Evolutionary conservation across 805 yeast species (phyloP), one percentile per base, ranked within the genome.

Genomic region (Henningerozyma blattae): DNA sequence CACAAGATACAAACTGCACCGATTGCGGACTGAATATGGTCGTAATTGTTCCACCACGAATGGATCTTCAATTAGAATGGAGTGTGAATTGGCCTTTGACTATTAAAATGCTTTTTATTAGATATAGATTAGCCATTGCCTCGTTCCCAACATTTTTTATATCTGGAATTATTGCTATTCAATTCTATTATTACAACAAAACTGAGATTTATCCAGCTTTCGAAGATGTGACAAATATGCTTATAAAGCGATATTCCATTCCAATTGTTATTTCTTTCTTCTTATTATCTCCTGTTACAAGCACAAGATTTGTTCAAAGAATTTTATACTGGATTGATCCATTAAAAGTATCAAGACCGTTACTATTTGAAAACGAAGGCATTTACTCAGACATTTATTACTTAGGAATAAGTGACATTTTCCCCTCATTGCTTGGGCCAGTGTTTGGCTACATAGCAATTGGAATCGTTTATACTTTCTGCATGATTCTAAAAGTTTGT

Each of bases 121-220:
- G 94, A 36, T 89, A 81, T 54, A 67, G 98, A 47, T 65, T 89
- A 12, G 73, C 82, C 1, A 60, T 80, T 27, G 77, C 82, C 4
- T 67, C 86, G 1, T 67, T 81, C 34, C 86, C 94, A 3, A 62
- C 78, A 1, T 71, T 74, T 27, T 60, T 81, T 14, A 65, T 77
- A 1, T 55, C 73, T 1, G 36, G 72, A 14, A 68, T 70, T 0
- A 42, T 79, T 30, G 45, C 70, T 3, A 45, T 72, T 15, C 96
- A 87, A 51, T 60, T 79, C 33, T 45, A 46, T 24, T 44, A 47
- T 15, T 77, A 65, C 46, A 49, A 61, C 34, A 40, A 56, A 22
- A 54, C 57, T 16, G 60, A 54, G 2, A 38, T 43, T 0, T 72
- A 65, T 43, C 62, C 70, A 2, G 48, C 66, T 1, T 67, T 74